A percentile compares a stretch with the other conserved stretches of the same genome.
Evolutionary conservation across 1,284 basidiomycete species (phyloP).

Genomic region (Cystobasidium pallidum): DNA sequence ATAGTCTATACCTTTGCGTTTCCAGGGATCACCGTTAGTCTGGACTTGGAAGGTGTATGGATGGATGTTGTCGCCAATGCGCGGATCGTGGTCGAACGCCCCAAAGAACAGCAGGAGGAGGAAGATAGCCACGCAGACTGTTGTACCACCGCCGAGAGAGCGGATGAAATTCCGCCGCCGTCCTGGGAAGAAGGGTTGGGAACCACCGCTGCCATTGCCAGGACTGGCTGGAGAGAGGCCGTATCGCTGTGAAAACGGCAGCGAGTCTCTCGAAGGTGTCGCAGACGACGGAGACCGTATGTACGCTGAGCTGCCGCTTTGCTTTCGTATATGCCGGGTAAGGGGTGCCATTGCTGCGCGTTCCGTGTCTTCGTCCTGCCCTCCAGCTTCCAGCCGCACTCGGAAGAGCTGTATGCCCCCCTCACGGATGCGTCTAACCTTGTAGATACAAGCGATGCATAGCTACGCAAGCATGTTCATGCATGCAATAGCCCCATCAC

Average conservation of each 20-base stretch:
- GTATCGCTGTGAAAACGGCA: conserved; percentile 20
- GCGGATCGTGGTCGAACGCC: conserved; percentile 29
- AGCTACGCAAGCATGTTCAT: conserved; percentile 6
- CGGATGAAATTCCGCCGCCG: conserved; percentile 18
- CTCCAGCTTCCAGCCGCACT: not conserved
- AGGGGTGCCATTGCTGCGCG: conserved; percentile 7
- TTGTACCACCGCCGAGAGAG: conserved; percentile 13
- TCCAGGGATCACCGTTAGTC: conserved; percentile 21
- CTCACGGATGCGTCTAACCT: not conserved
- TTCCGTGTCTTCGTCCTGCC: not conserved
- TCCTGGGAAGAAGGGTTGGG: not conserved
- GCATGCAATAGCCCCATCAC: not conserved
- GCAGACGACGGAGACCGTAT: conserved; percentile 19
- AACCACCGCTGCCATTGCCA: not conserved
- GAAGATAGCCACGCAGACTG: conserved; percentile 27
- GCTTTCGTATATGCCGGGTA: conserved; percentile 10
- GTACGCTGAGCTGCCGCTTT: conserved; percentile 14
- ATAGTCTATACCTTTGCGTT: conserved; percentile 23
- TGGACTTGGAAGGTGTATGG: conserved; percentile 36
- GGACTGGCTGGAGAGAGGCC: conserved; percentile 9
- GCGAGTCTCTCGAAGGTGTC: conserved; percentile 10
- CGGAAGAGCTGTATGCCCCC: not conserved
- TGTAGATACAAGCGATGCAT: conserved; percentile 2
- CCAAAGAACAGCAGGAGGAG: conserved; percentile 23
- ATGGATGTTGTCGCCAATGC: conserved; percentile 30